phyloP scores from a whole-genome alignment of 139 green algal genomes.

The Haematococcus sp. region DNA sequence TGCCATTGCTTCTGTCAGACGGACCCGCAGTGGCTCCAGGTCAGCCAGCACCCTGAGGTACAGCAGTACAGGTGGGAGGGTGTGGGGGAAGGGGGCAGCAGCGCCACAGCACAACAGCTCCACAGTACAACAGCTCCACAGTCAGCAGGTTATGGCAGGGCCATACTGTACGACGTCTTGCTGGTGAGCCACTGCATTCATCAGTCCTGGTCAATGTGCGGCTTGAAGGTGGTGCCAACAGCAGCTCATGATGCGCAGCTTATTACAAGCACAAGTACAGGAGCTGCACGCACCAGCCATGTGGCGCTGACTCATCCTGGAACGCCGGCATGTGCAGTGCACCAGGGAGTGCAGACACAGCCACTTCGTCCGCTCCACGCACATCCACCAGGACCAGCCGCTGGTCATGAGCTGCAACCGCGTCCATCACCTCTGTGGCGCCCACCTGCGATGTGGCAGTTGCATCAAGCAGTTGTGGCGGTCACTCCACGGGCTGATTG shows the following conservation, averaged over 20 bases:
- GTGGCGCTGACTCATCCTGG: not conserved
- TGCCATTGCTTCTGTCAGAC: not conserved
- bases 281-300: constrained; percentile 2
- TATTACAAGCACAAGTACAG: too few relatives aligned
- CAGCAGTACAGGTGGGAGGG: not conserved
- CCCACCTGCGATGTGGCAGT: constrained; percentile 18
- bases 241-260: too few relatives aligned
- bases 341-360: constrained; percentile 18
- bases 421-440: constrained; percentile 28
- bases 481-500: too few relatives aligned
- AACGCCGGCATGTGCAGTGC: constrained; percentile 7
- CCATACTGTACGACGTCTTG: too few relatives aligned
- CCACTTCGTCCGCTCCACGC: constrained; percentile 21
- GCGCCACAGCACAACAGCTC: not conserved
- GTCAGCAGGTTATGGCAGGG: too few relatives aligned
- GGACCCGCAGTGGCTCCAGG: not conserved
- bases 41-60: constrained; percentile 1
- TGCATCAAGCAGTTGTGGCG: too few relatives aligned
- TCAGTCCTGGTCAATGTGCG: too few relatives aligned
- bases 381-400: constrained; percentile 36
- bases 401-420: not conserved
- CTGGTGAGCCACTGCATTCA: too few relatives aligned
- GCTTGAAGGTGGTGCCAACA: too few relatives aligned
- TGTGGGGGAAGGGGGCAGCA: not conserved
- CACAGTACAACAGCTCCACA: too few relatives aligned